These are phyloP conservation scores for Yamadazyma paraphyllophila DNA, from an alignment of 805 yeast species.

Conservation along the genomic window DNA sequence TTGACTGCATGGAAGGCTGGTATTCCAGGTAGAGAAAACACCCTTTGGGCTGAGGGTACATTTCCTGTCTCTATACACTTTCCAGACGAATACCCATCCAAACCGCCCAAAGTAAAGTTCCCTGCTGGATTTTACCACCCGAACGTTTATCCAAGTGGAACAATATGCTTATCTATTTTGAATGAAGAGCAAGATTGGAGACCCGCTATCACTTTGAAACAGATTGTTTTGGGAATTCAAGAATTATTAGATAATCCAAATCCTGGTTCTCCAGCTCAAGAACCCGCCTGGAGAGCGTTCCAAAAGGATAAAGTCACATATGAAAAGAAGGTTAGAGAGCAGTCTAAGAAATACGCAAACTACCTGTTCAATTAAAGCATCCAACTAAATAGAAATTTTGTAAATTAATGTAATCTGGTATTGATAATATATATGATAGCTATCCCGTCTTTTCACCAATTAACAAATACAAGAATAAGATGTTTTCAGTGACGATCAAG, in stretches of 20 bases:
- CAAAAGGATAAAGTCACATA: constrained; percentile 66
- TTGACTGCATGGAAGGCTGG: constrained; percentile 91
- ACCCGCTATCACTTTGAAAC: constrained; percentile 91
- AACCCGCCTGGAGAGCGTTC: constrained; percentile 91
- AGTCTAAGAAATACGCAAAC: constrained; percentile 67
- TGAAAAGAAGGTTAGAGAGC: constrained; percentile 75
- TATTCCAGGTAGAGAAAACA: constrained; percentile 86
- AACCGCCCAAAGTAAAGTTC: constrained; percentile 92
- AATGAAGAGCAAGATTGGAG: constrained; percentile 98
- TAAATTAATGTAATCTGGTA: constrained; percentile 9
- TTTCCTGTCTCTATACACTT: constrained; percentile 80
- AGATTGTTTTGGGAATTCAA: constrained; percentile 87
- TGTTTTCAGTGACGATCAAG: neutral
- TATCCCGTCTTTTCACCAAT: neutral
- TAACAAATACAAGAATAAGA: neutral
- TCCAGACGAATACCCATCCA: constrained; percentile 91
- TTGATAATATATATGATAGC: constrained; percentile 3
- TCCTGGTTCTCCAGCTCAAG: constrained; percentile 96
- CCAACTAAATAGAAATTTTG: neutral
- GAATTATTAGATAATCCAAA: constrained; percentile 88
- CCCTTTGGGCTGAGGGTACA: constrained; percentile 88
- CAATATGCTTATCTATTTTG: constrained; percentile 86
- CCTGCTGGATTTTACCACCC: constrained; percentile 95
- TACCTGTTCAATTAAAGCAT: constrained; percentile 7
- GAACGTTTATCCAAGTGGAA: constrained; percentile 95